phyloP scores from a whole-genome alignment of 2,329 filamentous ascomycete species.

The Xylariaceae sp. region DNA sequence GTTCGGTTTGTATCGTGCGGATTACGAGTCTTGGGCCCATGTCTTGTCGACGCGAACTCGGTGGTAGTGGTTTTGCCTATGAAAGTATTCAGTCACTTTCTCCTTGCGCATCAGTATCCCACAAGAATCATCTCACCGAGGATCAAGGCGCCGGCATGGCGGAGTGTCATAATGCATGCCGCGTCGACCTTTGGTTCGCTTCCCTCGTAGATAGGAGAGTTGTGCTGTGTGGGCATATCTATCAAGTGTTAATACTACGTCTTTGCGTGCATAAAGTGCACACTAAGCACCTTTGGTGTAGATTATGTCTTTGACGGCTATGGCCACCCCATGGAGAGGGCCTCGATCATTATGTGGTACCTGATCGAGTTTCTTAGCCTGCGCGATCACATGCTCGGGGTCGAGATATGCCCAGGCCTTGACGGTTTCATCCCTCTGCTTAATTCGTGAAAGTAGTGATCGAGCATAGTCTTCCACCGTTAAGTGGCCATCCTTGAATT shows the following conservation, averaged over 20 bases:
- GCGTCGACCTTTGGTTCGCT: slow-evolving; percentile 54
- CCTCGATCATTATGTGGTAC: slow-evolving; percentile 49
- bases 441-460: slow-evolving; percentile 47
- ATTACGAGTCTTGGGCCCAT: slow-evolving; percentile 59
- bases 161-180: slow-evolving; percentile 52
- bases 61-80: slow-evolving; percentile 62
- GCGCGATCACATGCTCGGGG: slow-evolving; percentile 46
- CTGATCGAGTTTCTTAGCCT: slow-evolving; percentile 51
- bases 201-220: slow-evolving; percentile 56
- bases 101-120: not conserved
- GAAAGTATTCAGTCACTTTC: not conserved
- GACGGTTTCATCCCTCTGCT: slow-evolving; percentile 44
- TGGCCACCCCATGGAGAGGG: slow-evolving; percentile 54
- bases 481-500: slow-evolving; percentile 44
- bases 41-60: slow-evolving; percentile 62
- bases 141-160: slow-evolving; percentile 60
- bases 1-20: slow-evolving; percentile 67
- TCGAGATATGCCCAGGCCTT: slow-evolving; percentile 52
- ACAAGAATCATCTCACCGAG: slow-evolving; percentile 40
- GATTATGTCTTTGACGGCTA: slow-evolving; percentile 60
- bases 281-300: slow-evolving; percentile 47
- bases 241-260: slow-evolving; percentile 10
- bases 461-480: slow-evolving; percentile 52
- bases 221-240: slow-evolving; percentile 57
- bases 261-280: not conserved